phyloP scores from a whole-genome alignment of 202 grass and related monocot species.

The Carex sylvatica region DNA sequence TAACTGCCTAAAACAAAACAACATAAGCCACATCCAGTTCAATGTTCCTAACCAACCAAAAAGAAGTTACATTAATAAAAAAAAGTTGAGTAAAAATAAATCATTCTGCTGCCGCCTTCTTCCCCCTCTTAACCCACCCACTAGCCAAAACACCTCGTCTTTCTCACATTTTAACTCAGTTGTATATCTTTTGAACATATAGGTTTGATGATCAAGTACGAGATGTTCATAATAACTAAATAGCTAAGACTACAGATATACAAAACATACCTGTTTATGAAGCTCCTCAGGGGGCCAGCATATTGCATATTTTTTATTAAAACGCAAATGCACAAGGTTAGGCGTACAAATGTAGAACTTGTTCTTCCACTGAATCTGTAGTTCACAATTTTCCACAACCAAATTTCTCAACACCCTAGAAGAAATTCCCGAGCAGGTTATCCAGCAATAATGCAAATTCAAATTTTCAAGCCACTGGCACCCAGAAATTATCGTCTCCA shows the following conservation, averaged over 20 bases:
- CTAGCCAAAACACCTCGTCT: too few relatives aligned
- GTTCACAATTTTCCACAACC: constrained; percentile 20
- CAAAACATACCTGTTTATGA: neutral
- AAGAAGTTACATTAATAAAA: neutral
- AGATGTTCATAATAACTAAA: neutral
- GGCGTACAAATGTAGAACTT: constrained; percentile 19
- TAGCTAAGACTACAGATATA: neutral
- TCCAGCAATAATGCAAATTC: constrained; percentile 14
- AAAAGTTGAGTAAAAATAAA: neutral
- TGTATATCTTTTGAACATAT: neutral
- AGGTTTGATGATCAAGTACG: neutral
- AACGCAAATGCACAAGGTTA: constrained; percentile 2
- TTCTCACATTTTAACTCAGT: neutral
- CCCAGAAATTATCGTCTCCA: constrained; percentile 11
- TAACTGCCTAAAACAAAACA: too few relatives aligned
- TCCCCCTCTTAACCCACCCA: too few relatives aligned
- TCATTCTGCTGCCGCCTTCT: neutral
- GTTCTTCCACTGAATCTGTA: neutral
- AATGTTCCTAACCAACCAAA: neutral
- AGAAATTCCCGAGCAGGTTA: constrained; percentile 11
- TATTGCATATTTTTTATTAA: neutral
- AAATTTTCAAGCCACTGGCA: constrained; percentile 6
- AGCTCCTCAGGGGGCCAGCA: neutral
- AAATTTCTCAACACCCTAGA: constrained; percentile 10
- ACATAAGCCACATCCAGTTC: too few relatives aligned